Conservation (phyloP, 2,329 filamentous ascomycete species). For the Fusarium drepaniforme region DNA sequence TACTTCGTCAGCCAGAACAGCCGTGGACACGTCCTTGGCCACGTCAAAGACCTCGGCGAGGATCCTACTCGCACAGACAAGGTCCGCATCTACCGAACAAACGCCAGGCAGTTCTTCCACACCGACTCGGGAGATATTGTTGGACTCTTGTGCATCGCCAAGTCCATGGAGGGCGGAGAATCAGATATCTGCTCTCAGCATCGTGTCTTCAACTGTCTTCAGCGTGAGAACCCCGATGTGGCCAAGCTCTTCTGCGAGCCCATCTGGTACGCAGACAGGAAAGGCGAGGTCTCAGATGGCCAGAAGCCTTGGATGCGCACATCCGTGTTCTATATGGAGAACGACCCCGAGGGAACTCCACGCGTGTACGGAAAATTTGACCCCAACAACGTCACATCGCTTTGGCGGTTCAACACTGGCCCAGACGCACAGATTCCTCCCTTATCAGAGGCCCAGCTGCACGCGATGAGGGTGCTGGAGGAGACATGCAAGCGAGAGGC, state of each 20-base stretch:
- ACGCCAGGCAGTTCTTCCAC: slow-evolving; percentile 69
- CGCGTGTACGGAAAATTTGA: slow-evolving; percentile 79
- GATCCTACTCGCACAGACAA: slow-evolving; percentile 81
- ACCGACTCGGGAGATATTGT: slow-evolving; percentile 87
- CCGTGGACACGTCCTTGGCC: slow-evolving; percentile 84
- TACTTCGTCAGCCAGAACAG: slow-evolving; percentile 90
- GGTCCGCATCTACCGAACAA: slow-evolving; percentile 89
- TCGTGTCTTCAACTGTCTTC: slow-evolving; percentile 83
- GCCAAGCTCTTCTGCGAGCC: slow-evolving; percentile 80
- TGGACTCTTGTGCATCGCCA: slow-evolving; percentile 83
- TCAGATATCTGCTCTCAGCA: slow-evolving; percentile 84
- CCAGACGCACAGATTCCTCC: slow-evolving; percentile 29
- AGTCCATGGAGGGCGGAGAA: slow-evolving; percentile 83
- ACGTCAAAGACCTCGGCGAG: slow-evolving; percentile 88
- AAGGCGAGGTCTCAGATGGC: slow-evolving; percentile 82
- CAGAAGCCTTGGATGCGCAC: slow-evolving; percentile 81
- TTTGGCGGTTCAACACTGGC: slow-evolving; percentile 22
- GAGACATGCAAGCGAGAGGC: slow-evolving; percentile 77
- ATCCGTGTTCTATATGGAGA: slow-evolving; percentile 82
- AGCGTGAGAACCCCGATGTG: slow-evolving; percentile 82
- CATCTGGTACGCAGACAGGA: slow-evolving; percentile 93
- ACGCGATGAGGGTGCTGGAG: slow-evolving; percentile 72
- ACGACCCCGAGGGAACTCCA: slow-evolving; percentile 52
- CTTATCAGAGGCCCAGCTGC: slow-evolving; percentile 60
- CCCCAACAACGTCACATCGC: slow-evolving; percentile 77